These are phyloP conservation scores for Diaporthe citrichinensis DNA, from an alignment of 2,329 filamentous ascomycete species.

Conservation along the genomic window DNA sequence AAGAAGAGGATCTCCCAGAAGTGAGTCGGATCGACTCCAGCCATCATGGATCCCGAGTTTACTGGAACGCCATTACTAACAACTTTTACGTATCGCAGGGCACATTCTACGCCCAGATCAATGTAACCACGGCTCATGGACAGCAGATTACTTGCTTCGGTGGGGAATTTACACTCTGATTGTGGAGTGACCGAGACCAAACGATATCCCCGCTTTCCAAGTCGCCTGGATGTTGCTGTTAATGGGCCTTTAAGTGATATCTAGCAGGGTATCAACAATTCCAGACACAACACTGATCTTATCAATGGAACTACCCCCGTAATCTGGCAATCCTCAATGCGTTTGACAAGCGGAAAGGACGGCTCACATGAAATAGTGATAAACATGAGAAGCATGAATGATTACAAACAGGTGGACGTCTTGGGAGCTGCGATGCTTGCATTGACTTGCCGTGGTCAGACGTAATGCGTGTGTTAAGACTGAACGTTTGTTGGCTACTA, in stretches of 20 bases:
- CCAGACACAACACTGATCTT: background rate
- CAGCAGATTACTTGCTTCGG: conserved; percentile 8
- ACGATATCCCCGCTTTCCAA: background rate
- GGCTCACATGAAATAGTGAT: background rate
- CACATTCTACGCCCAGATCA: background rate
- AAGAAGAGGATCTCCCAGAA: background rate
- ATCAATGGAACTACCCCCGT: background rate
- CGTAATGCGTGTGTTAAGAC: background rate
- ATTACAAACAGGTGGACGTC: background rate
- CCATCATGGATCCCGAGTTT: background rate
- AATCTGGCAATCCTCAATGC: background rate
- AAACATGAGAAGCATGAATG: background rate
- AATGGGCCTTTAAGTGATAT: background rate
- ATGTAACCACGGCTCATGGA: background rate
- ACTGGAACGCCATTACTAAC: background rate
- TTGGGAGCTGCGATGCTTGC: background rate
- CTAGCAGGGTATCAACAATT: background rate
- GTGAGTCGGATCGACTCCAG: background rate
- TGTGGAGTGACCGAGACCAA: background rate
- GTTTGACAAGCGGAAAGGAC: too few species aligned
- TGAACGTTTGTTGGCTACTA: background rate
- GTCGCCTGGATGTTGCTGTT: background rate
- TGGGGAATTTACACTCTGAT: background rate
- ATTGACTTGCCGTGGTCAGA: background rate
- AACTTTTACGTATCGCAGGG: background rate